These are phyloP conservation scores for Globisporangium perplexum DNA, from an alignment of 352 stramenopile genomes.

Conservation along the genomic window DNA sequence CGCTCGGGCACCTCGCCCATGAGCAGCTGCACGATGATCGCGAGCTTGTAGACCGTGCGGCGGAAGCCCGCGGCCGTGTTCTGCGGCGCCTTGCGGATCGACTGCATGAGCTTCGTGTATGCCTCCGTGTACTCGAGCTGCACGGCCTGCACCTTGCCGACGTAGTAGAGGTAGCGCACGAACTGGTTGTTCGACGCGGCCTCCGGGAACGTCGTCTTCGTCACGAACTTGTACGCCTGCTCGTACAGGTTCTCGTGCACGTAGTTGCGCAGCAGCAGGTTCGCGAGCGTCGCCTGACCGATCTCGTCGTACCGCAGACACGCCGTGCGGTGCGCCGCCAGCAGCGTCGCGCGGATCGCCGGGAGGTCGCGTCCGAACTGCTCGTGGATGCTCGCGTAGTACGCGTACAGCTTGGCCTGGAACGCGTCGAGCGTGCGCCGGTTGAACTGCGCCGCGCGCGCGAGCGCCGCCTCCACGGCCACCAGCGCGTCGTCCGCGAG, in stretches of 20 bases:
- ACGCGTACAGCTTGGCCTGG: constrained; percentile 73
- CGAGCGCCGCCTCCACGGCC: constrained; percentile 42
- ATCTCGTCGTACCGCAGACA: constrained; percentile 89
- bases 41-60: constrained; percentile 94
- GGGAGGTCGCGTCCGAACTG: constrained; percentile 52
- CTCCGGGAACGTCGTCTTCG: constrained; percentile 86
- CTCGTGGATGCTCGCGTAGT: constrained; percentile 74
- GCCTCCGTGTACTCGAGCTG: constrained; percentile 97
- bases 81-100: constrained; percentile 94
- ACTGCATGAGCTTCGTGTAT: constrained; percentile 95
- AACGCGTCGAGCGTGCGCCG: constrained; percentile 73
- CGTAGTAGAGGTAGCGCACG: constrained; percentile 97
- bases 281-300: constrained; percentile 87
- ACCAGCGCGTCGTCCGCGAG: constrained; percentile 48
- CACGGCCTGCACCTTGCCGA: constrained; percentile 93
- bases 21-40: constrained; percentile 96
- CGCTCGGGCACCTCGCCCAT: constrained; percentile 98
- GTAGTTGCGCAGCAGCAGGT: constrained; percentile 90
- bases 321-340: constrained; percentile 82
- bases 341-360: constrained; percentile 56
- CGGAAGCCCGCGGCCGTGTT: constrained; percentile 96
- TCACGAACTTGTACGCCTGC: constrained; percentile 91
- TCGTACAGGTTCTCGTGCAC: constrained; percentile 89
- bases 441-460: constrained; percentile 73
- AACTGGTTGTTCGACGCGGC: constrained; percentile 98